Evolutionary conservation across 2,329 filamentous ascomycete genomes (phyloP), one percentile per base, ranked within the genome.

Genomic region (Aspergillus flavus): DNA sequence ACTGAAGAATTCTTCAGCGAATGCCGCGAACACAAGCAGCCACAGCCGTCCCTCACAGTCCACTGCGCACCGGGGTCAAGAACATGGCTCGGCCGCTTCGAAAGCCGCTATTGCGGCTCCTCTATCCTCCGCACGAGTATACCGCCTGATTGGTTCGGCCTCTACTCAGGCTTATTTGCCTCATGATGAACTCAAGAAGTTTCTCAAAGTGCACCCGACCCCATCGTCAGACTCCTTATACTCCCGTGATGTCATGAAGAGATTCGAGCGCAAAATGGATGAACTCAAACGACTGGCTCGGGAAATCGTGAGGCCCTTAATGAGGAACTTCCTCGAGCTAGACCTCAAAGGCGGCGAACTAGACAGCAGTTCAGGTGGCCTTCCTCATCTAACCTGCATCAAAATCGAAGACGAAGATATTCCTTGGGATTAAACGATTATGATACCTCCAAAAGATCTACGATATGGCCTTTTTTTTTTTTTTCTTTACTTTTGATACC

Each of bases 161-260:
- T 81, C 81, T 4, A 81, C 86, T 0, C 77, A 84, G 11, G 83
- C 85, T 0, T 97, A 95, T 73, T 86, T 98, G 6, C 79, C 83
- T 1, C 93, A 94, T 75, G 93, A 97, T 68, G 94, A 97, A 68
- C 91, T 94, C 75, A 97, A 97, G 78, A 87, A 88, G 26, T 97
- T 97, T 72, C 84, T 97, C 58, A 96, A 96, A 76, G 82, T 94
- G 26, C 89, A 87, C 12, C 91, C 92, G 0, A 77, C 78, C 6
- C 71, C 73, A 1, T 77, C 79, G 5, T 91, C 95, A 0, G 79
- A 76, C 34, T 74, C 76, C 23, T 79, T 94, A 9, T 97, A 97
- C 79, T 92, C 86, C 52, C 86, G 94, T 21, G 94, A 97, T n/a
- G 94, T 92, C 66, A 78, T 97, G 56, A 87, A 90, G 64, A 85